These are phyloP conservation scores for Xylariaceae sp. DNA, from an alignment of 2,329 filamentous ascomycete genomes.

Conservation along the genomic window DNA sequence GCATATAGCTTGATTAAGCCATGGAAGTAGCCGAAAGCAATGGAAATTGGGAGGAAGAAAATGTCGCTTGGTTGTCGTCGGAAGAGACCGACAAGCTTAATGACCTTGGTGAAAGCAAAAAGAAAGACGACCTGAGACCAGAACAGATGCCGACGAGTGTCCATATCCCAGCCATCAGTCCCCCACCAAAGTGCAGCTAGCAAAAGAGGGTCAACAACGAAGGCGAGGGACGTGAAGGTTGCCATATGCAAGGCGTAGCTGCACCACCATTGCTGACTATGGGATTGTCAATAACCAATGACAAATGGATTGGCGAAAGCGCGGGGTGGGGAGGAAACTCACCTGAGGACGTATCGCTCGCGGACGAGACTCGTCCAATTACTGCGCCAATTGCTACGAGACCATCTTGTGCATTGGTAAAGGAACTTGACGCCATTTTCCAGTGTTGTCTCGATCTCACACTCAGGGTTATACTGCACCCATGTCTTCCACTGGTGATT, in stretches of 20 bases:
- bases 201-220: conserved; percentile 71
- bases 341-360: conserved; percentile 84
- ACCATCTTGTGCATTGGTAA: conserved; percentile 91
- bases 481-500: conserved; percentile 89
- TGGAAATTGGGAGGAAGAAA: conserved; percentile 75
- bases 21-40: conserved; percentile 90
- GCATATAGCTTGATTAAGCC: conserved; percentile 90
- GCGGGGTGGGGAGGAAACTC: conserved; percentile 43
- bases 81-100: conserved; percentile 87
- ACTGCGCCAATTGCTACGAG: conserved; percentile 95
- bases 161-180: conserved; percentile 56
- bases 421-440: conserved; percentile 86
- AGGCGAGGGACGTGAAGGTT: conserved; percentile 84
- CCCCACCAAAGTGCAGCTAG: conserved; percentile 67
- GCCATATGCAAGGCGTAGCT: conserved; percentile 90
- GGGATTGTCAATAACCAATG: conserved; percentile 10
- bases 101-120: conserved; percentile 78
- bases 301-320: background rate
- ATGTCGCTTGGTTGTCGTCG: conserved; percentile 78
- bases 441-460: conserved; percentile 87
- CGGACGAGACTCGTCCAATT: conserved; percentile 86
- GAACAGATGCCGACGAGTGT: conserved; percentile 52
- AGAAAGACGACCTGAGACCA: conserved; percentile 68
- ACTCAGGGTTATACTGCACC: conserved; percentile 89
- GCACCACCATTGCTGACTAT: conserved; percentile 86